Conservation (phyloP, 2,329 filamentous ascomycete species). For the Fusarium tanahbumbuense region DNA sequence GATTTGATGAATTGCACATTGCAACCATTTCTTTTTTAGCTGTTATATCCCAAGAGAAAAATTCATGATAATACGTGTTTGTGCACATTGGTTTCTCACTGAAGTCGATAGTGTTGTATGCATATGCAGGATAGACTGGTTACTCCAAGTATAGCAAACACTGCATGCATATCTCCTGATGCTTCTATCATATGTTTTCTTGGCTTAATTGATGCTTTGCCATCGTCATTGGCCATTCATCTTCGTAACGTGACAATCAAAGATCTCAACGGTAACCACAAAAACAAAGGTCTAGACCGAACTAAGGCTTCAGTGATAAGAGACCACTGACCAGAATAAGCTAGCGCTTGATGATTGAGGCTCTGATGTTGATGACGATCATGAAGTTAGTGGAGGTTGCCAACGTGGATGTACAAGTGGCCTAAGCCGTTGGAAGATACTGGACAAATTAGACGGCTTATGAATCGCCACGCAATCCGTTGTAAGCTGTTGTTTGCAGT, state of each 20-base stretch:
- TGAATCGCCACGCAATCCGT: slow-evolving; percentile 22
- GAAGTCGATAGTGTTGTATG: neutral
- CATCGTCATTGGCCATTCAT: slow-evolving; percentile 4
- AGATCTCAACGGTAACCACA: neutral
- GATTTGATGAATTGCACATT: slow-evolving; percentile 37
- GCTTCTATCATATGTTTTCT: slow-evolving; percentile 1
- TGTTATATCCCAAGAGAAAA: slow-evolving; percentile 38
- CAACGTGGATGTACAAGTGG: slow-evolving; percentile 14
- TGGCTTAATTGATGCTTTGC: neutral
- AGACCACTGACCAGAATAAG: slow-evolving; percentile 15
- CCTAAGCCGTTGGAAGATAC: neutral
- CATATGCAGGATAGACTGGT: neutral
- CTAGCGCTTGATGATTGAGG: slow-evolving; percentile 33
- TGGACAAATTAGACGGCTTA: slow-evolving; percentile 6
- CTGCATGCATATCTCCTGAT: neutral
- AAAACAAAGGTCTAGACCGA: slow-evolving; percentile 17
- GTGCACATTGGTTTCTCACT: neutral
- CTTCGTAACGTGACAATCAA: slow-evolving; percentile 17
- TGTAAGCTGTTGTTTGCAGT: neutral
- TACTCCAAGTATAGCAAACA: neutral
- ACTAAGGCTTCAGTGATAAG: neutral
- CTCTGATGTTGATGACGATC: slow-evolving; percentile 38
- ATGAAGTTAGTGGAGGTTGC: slow-evolving; percentile 38
- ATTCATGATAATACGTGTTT: slow-evolving; percentile 19
- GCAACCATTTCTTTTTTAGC: slow-evolving; percentile 34